Base-by-base conservation (phyloP, 306 rosid species). In the Betula pendula region DNA sequence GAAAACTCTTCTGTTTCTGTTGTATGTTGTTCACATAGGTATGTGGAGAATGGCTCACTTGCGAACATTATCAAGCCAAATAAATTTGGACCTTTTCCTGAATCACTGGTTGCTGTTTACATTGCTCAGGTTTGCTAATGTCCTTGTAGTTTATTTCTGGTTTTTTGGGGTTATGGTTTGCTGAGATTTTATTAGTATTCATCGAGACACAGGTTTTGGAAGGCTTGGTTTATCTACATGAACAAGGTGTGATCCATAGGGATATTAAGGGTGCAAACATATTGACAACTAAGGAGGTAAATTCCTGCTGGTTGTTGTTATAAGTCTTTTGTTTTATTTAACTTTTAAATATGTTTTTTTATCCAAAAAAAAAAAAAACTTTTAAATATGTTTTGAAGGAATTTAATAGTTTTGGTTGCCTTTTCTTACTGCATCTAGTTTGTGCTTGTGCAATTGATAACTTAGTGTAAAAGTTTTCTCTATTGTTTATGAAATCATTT, bases 211-310 rank as follows among this genome's bases (percentile, higher is more conserved):
- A 95, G 99, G 99, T 95, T 81, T 87, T 95, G 92, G 99, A 95
- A 86, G 99, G 99, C 80, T 86, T 95, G 89, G 99, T 95, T 70
- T 95, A 95, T 88, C 93, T 95, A 48, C 99, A 95, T 40, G 99
- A 95, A 83, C 99, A 95, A 80, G 99, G 99, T 72, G 99, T 95
- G 70, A 95, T 95, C 75, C 99, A 95, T 91, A 89, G 99, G 31
- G 99, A 95, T 82, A 95, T 95, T 51, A 95, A 95, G 88, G 99
- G 99, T 87, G 99, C 99, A 59, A 95, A 95, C 81, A 95, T 95
- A 81, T 85, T 95, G 88, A 90, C 99, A 76, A 95, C 99, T 58
- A 95, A 95, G 86, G 99, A 95, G 93, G 99, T 82, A 84, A 84
- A 80, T 76, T 55, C 73, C 72, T 69, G 29, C 66, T 17, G 25